Evolutionary conservation across 2,329 filamentous ascomycete species (phyloP).

Genomic region (Bipolaris cookei): DNA sequence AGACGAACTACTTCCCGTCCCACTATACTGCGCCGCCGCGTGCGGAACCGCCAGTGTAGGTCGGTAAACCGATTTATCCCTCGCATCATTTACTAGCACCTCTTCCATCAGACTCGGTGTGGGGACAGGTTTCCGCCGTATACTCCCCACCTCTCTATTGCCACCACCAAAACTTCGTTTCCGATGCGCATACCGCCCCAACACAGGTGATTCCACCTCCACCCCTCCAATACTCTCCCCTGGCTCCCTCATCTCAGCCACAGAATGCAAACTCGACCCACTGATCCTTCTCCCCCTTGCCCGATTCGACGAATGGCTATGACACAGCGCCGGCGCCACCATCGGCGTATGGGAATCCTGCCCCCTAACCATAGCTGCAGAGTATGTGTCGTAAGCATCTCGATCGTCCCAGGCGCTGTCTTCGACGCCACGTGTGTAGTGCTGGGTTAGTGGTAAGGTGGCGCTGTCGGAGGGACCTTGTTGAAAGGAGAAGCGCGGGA

Average conservation of each 20-base stretch:
- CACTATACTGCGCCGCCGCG: conserved; percentile 24
- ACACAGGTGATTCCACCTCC: conserved; percentile 27
- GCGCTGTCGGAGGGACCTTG: conserved; percentile 18
- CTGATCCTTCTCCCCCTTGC: conserved; percentile 43
- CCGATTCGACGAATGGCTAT: conserved; percentile 45
- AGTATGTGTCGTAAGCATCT: conserved; percentile 16
- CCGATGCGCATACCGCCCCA: conserved; percentile 18
- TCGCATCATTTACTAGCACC: not conserved
- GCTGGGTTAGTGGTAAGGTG: conserved; percentile 28
- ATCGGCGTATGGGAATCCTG: conserved; percentile 28
- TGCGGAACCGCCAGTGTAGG: not conserved
- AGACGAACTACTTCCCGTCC: conserved; percentile 31
- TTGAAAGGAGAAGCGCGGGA: conserved; percentile 46
- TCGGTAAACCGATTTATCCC: not conserved
- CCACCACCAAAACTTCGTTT: not conserved
- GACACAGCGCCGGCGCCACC: conserved; percentile 35
- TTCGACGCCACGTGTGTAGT: conserved; percentile 17
- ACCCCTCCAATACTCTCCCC: conserved; percentile 20
- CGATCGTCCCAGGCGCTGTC: conserved; percentile 40
- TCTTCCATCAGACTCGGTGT: conserved; percentile 2
- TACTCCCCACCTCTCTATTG: conserved; percentile 8
- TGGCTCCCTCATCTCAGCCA: conserved; percentile 43
- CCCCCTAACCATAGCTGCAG: conserved; percentile 24
- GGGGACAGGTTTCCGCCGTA: conserved; percentile 37
- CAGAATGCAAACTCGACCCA: conserved; percentile 40